Percentiles rank a stretch among this genome's conserved stretches.
Evolutionary conservation across 306 rosid genomes (phyloP).

Genomic region (Citrullus amarus): DNA sequence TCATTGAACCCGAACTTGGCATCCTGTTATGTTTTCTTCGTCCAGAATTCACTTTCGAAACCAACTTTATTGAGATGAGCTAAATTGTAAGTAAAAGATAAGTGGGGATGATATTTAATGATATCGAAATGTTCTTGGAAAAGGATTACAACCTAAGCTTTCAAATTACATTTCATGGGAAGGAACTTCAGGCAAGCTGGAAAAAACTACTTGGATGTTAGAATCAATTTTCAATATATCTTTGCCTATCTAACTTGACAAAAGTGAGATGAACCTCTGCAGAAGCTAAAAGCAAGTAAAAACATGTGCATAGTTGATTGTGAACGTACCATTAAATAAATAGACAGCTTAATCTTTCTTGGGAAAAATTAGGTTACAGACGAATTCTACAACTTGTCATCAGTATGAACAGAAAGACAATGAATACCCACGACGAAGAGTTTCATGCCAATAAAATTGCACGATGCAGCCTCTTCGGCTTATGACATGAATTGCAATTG

Average conservation of each 20-base stretch:
- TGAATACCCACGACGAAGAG: neutral
- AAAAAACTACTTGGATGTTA: neutral
- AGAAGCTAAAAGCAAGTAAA: neutral
- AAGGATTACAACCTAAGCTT: neutral
- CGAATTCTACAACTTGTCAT: neutral
- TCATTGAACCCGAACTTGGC: neutral
- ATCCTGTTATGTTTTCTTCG: neutral
- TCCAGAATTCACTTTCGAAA: neutral
- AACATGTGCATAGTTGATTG: neutral
- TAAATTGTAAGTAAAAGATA: neutral
- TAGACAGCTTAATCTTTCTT: constrained; percentile 2
- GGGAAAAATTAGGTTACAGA: neutral
- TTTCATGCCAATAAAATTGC: neutral
- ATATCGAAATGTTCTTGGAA: neutral
- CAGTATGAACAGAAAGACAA: neutral
- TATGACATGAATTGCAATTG: neutral
- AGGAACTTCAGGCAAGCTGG: neutral
- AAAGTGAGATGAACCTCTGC: neutral
- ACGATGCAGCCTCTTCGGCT: neutral
- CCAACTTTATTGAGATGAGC: neutral
- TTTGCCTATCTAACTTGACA: neutral
- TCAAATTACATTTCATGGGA: neutral
- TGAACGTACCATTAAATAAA: neutral
- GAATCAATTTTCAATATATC: neutral
- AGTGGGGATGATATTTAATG: neutral